phyloP scores from a whole-genome alignment of 371 early-diverging fungal genomes.

The Capillidium rhysosporum region DNA sequence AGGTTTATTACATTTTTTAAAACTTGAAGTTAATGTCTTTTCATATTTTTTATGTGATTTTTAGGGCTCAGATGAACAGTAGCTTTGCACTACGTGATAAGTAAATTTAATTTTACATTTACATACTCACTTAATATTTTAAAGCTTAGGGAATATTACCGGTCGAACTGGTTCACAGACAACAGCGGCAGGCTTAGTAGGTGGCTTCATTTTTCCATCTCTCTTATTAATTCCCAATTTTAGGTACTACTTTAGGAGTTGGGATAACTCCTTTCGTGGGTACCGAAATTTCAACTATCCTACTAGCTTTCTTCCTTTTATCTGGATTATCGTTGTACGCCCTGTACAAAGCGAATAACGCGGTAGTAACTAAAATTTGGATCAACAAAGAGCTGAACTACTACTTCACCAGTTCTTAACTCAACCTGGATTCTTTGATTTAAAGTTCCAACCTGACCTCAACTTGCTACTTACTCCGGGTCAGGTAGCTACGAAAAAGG shows the following conservation, averaged over 20 bases:
- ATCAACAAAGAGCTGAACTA: neutral
- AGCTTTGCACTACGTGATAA: slow-evolving; percentile 42
- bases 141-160: slow-evolving; percentile 52
- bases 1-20: slow-evolving; percentile 8
- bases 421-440: no score
- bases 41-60: neutral
- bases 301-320: neutral
- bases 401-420: neutral
- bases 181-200: slow-evolving; percentile 32
- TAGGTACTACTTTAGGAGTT: neutral
- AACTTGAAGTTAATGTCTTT: no score
- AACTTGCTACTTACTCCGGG: neutral
- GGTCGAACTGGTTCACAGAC: slow-evolving; percentile 54
- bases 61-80: slow-evolving; percentile 44
- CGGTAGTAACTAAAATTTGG: neutral
- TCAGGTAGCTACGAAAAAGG: neutral
- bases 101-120: slow-evolving; percentile 8
- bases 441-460: neutral
- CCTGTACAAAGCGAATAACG: neutral
- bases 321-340: neutral
- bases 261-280: neutral
- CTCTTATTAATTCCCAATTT: neutral
- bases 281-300: neutral
- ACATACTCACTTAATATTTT: neutral
- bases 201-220: no score